Base-by-base conservation (phyloP, 1,139 yeast species). In the Taphrina pruni region DNA sequence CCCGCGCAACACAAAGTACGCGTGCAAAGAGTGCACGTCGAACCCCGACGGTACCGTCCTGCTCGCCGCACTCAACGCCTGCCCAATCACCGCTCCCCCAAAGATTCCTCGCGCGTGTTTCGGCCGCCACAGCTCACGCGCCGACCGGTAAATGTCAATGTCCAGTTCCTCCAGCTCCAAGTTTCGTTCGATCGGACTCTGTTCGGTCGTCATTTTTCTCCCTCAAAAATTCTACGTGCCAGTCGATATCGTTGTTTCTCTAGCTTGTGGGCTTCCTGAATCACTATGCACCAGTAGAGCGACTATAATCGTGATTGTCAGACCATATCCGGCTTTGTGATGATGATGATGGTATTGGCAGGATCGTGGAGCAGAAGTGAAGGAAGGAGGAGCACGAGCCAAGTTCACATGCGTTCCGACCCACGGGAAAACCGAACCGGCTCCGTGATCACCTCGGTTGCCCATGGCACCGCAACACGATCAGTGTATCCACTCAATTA, bases 51-150 rank as follows among this genome's bases (percentile, higher is more conserved):
- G 70, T 6, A 79, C 79, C 0, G 85, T 82, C 60, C 80, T 84
- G 51, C 87, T 80, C 1, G 90, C 89, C 1, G 92, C 93, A 72
- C 85, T 78, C 8, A 89, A 78, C 0, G 93, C 81, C 76, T 89
- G 96, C 0, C 91, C 90, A 57, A 89, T 87, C 69, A 88, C 82
- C 52, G 88, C 86, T 1, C 96, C 96, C 54, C 96, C 96, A 79
- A 88, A 89, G 1, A 89, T 86, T 0, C 93, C 94, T 56, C 90
- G 79, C 1, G 90, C 90, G 0, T 85, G 84, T 1, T 80, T 78
- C 2, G 87, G 86, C 7, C 84, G 80, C 71, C 77, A 78, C 7
- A 80, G 74, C 39, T 75, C 75, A 7, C 79, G 78, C 0, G 73
- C 74, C 60, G 78, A 79, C 26, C 75, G 73, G 70, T 72, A 81